A percentile compares a stretch with the other conserved stretches of the same genome.
Evolutionary conservation across 805 yeast species (phyloP).

Genomic region (Saccharomyces kudriavzevii): DNA sequence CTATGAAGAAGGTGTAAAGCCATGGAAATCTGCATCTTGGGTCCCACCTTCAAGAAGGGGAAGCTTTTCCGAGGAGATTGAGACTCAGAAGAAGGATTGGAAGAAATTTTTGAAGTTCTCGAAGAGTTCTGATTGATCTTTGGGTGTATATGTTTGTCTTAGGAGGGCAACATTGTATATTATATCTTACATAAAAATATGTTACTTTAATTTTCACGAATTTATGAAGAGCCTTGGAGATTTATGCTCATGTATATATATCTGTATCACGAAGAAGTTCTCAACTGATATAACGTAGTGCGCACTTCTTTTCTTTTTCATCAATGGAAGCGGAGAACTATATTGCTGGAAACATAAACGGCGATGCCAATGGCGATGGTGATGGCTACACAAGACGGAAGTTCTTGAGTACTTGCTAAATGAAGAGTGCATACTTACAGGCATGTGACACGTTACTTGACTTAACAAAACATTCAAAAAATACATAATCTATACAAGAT

Average conservation of each 20-base stretch:
- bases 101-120: conserved; percentile 7
- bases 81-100: conserved; percentile 7
- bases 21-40: conserved; percentile 43
- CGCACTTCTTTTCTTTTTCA: too few relatives aligned
- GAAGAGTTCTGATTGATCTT: neutral
- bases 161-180: neutral
- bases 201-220: neutral
- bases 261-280: too few relatives aligned
- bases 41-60: conserved; percentile 35
- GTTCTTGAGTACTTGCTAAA: too few relatives aligned
- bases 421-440: neutral
- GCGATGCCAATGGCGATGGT: neutral
- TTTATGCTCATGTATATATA: neutral
- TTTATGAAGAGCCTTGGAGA: neutral
- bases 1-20: conserved; percentile 34
- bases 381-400: neutral
- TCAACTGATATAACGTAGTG: neutral
- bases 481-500: neutral
- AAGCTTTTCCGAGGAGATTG: conserved; percentile 5
- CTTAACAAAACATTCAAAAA: neutral
- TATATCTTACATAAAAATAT: neutral
- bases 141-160: neutral
- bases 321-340: neutral
- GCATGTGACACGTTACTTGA: neutral
- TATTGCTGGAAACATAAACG: neutral